A percentile compares a stretch with the other conserved stretches of the same genome.
Evolutionary conservation across 495 filamentous ascomycete species (phyloP).

Genomic region (Aspergillus ellipticus): DNA sequence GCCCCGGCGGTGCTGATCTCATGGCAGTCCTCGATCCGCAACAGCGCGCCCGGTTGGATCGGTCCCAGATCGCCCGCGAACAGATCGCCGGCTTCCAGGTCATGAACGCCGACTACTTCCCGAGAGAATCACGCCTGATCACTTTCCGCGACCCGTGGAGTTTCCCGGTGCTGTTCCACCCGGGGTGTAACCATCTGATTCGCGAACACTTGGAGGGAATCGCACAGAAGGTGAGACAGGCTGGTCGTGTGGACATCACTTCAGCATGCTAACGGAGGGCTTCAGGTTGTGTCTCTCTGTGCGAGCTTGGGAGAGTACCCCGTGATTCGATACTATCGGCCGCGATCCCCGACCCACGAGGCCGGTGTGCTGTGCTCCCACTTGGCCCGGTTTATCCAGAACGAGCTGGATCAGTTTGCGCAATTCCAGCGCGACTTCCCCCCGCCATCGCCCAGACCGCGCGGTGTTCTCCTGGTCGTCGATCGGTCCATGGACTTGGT

Average conservation of each 20-base stretch:
- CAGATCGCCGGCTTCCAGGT: constrained; percentile 70
- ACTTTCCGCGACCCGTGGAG: constrained; percentile 93
- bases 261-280: constrained; percentile 25
- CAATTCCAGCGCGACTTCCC: constrained; percentile 81
- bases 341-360: constrained; percentile 72
- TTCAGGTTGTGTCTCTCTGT: constrained; percentile 77
- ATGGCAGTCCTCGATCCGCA: constrained; percentile 50
- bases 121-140: constrained; percentile 84
- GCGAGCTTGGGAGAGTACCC: constrained; percentile 84
- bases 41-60: constrained; percentile 53
- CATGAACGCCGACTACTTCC: constrained; percentile 81
- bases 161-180: constrained; percentile 90
- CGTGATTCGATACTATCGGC: constrained; percentile 83
- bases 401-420: constrained; percentile 81
- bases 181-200: constrained; percentile 80
- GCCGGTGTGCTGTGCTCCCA: constrained; percentile 81
- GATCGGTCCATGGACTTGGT: constrained; percentile 90
- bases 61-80: constrained; percentile 57
- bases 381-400: constrained; percentile 87
- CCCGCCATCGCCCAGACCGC: constrained; percentile 71
- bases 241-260: not conserved
- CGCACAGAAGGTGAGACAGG: constrained; percentile 81
- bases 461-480: constrained; percentile 78
- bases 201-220: constrained; percentile 73
- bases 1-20: constrained; percentile 3